Percentiles rank a stretch among this genome's conserved stretches.
These are phyloP conservation scores for Coffea humblotiana DNA, from an alignment of 305 asterid species.

Conservation along the genomic window DNA sequence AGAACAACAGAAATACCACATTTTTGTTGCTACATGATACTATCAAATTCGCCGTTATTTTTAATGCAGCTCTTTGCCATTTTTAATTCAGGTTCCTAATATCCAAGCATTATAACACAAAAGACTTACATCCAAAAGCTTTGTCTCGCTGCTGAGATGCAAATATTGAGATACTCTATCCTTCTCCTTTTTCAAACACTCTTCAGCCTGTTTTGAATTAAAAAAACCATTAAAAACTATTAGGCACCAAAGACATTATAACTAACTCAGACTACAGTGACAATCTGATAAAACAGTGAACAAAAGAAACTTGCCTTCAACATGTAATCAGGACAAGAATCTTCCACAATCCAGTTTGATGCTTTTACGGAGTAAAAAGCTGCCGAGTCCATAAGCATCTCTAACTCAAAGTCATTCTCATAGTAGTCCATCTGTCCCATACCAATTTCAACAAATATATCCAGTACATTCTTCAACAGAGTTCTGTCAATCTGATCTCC, in stretches of 20 bases:
- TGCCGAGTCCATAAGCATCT: conserved; percentile 42
- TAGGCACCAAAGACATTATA: no score
- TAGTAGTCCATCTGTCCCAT: conserved; percentile 41
- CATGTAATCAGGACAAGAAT: conserved; percentile 53
- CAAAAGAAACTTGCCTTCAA: conserved; percentile 18
- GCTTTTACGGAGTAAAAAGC: conserved; percentile 49
- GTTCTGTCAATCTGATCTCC: conserved; percentile 47
- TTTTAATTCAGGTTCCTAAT: neutral
- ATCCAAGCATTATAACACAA: neutral
- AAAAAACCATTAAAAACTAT: no score
- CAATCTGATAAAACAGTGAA: neutral
- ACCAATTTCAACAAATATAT: conserved; percentile 46
- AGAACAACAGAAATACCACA: neutral
- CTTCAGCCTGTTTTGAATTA: conserved; percentile 33
- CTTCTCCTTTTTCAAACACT: conserved; percentile 41
- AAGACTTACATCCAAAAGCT: conserved; percentile 37
- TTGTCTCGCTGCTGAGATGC: conserved; percentile 44
- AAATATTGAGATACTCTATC: conserved; percentile 48
- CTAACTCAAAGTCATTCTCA: conserved; percentile 43
- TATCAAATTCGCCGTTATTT: neutral
- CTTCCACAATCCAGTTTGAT: conserved; percentile 45
- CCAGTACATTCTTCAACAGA: conserved; percentile 39
- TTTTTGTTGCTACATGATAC: neutral
- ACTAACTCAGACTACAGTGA: no score
- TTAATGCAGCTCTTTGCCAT: neutral